Percentiles rank a stretch among this genome's conserved stretches.
phyloP scores from a whole-genome alignment of 2,329 filamentous ascomycete genomes.

The Colletotrichum coccodes region DNA sequence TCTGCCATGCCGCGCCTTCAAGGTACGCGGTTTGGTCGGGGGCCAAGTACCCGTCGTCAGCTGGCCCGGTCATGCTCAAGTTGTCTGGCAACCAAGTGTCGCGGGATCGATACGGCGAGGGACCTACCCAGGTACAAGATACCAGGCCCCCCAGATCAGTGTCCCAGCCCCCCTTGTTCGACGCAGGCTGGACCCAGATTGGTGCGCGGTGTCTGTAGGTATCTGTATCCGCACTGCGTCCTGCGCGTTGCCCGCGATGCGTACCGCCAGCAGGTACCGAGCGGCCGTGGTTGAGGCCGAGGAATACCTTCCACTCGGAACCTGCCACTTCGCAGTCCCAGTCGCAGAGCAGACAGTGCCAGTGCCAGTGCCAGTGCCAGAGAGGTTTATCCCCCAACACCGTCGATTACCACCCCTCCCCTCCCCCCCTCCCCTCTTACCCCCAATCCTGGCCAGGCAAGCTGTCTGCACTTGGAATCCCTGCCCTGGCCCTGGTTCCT shows the following conservation, averaged over 20 bases:
- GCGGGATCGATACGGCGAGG: conserved; percentile 1
- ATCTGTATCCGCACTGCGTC: conserved; percentile 14
- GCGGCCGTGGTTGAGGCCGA: background rate
- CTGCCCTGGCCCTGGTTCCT: conserved; percentile 17
- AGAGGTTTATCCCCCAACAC: conserved; percentile 1
- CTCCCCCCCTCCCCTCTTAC: background rate
- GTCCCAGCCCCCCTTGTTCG: conserved; percentile 19
- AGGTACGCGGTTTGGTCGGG: background rate
- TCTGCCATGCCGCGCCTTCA: background rate
- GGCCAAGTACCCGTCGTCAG: background rate
- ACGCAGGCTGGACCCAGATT: conserved; percentile 21
- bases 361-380: conserved; percentile 1
- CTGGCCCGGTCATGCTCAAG: background rate
- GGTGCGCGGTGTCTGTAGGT: conserved; percentile 22
- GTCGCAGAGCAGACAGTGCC: conserved; percentile 5
- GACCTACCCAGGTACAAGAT: background rate
- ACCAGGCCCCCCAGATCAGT: background rate
- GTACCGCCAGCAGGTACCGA: conserved; percentile 12
- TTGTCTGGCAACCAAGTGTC: background rate
- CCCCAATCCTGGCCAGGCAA: conserved; percentile 12
- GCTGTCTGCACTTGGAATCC: conserved; percentile 5
- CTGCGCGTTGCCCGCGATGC: conserved; percentile 19
- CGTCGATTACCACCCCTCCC: background rate
- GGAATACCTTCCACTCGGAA: conserved; percentile 11
- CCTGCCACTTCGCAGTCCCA: background rate